Evolutionary conservation across 495 filamentous ascomycete genomes (phyloP).

Genomic region (Rusavskia elegans): DNA sequence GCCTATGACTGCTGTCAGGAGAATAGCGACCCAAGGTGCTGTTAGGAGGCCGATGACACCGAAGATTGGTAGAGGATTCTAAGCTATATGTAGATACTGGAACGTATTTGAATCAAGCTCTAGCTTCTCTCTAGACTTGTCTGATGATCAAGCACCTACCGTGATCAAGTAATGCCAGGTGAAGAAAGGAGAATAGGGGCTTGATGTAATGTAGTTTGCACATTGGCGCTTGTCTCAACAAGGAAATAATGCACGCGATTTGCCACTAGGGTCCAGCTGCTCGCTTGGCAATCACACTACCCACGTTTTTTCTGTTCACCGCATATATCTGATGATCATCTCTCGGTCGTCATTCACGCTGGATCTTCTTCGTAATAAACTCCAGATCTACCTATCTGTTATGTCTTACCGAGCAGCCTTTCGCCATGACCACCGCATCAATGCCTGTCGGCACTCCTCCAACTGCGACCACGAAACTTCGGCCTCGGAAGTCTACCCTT

Average conservation of each 20-base stretch:
- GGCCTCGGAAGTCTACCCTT: constrained; percentile 9
- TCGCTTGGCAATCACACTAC: background rate
- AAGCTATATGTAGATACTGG: background rate
- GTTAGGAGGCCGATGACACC: constrained; percentile 23
- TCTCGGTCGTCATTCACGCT: background rate
- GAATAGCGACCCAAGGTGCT: constrained; percentile 16
- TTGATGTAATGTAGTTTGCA: too few species aligned
- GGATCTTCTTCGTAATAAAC: background rate
- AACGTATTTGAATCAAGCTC: too few species aligned
- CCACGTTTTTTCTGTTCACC: background rate
- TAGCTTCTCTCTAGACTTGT: too few species aligned
- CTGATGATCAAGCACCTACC: too few species aligned
- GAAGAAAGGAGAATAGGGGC: too few species aligned
- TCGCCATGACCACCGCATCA: background rate
- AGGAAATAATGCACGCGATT: background rate
- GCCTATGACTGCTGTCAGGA: constrained; percentile 11
- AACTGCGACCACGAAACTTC: constrained; percentile 2
- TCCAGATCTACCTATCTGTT: background rate
- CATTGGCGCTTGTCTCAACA: background rate
- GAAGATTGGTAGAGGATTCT: constrained; percentile 18
- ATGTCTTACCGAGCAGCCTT: background rate
- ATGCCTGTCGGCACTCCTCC: background rate
- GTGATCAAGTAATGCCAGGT: too few species aligned
- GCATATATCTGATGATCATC: background rate
- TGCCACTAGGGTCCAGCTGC: background rate